These are phyloP conservation scores for Ophiocordyceps australis DNA, from an alignment of 2,329 filamentous ascomycete genomes.

Conservation along the genomic window DNA sequence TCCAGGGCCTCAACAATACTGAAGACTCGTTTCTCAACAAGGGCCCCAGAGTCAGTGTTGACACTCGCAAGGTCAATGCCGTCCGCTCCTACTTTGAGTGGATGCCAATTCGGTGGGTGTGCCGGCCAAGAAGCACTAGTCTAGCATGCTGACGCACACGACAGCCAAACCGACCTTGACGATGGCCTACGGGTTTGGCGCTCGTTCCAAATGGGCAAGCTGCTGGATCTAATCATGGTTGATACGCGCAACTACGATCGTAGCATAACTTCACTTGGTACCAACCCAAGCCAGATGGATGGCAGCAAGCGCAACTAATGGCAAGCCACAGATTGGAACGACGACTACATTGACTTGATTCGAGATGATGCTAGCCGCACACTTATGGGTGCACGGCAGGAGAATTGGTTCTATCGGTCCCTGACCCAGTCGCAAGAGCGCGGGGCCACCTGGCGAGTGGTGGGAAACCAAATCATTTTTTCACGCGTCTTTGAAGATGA, in stretches of 20 bases:
- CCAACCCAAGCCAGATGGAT: background rate
- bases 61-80: slow-evolving; percentile 56
- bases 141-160: background rate
- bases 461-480: slow-evolving; percentile 57
- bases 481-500: slow-evolving; percentile 24
- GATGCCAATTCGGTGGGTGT: slow-evolving; percentile 15
- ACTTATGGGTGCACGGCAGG: slow-evolving; percentile 55
- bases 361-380: slow-evolving; percentile 47
- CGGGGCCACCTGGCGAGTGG: slow-evolving; percentile 51
- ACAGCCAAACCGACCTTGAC: slow-evolving; percentile 43
- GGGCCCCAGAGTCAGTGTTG: slow-evolving; percentile 39
- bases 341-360: slow-evolving; percentile 41
- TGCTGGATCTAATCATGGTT: slow-evolving; percentile 50
- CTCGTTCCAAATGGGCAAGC: slow-evolving; percentile 43
- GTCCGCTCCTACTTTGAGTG: slow-evolving; percentile 54
- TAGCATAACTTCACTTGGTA: slow-evolving; percentile 32
- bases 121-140: background rate
- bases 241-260: slow-evolving; percentile 54
- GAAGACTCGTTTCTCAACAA: slow-evolving; percentile 44
- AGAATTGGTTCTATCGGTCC: slow-evolving; percentile 53
- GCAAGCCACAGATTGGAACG: slow-evolving; percentile 27
- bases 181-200: slow-evolving; percentile 54
- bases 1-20: slow-evolving; percentile 42
- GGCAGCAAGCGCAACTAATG: background rate
- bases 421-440: slow-evolving; percentile 39